phyloP scores from a whole-genome alignment of 2,329 filamentous ascomycete species.

The Chaetomiaceae sp. region DNA sequence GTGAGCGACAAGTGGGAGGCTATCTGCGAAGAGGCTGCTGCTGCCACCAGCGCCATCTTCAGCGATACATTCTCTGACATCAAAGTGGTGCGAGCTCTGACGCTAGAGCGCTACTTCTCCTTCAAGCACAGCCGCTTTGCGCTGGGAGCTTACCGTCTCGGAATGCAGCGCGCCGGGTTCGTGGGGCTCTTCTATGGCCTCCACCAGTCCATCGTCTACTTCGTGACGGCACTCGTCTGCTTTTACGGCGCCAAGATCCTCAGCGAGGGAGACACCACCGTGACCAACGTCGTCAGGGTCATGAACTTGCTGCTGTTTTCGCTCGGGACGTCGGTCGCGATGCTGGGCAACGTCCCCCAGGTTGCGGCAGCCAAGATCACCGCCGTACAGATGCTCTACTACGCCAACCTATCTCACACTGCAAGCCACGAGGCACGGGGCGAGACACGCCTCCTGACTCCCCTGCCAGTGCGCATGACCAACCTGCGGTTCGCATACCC shows the following conservation, averaged over 20 bases:
- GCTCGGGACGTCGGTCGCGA: constrained; percentile 64
- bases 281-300: constrained; percentile 63
- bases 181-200: constrained; percentile 71
- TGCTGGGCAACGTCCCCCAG: constrained; percentile 74
- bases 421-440: constrained; percentile 56
- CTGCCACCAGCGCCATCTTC: constrained; percentile 57
- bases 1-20: constrained; percentile 69
- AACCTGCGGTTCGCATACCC: constrained; percentile 70
- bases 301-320: constrained; percentile 82
- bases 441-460: constrained; percentile 28
- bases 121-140: constrained; percentile 55
- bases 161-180: constrained; percentile 60
- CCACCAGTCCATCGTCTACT: constrained; percentile 67
- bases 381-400: constrained; percentile 66
- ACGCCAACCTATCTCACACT: constrained; percentile 54
- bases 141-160: constrained; percentile 50
- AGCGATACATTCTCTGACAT: constrained; percentile 76
- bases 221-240: constrained; percentile 73
- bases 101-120: constrained; percentile 67
- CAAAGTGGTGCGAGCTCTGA: constrained; percentile 69
- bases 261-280: constrained; percentile 42
- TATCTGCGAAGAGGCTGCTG: constrained; percentile 58
- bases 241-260: constrained; percentile 72
- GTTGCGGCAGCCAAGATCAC: constrained; percentile 69
- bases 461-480: constrained; percentile 48